Base-by-base conservation (phyloP, 352 stramenopile genomes). In the Phytophthora idaei region DNA sequence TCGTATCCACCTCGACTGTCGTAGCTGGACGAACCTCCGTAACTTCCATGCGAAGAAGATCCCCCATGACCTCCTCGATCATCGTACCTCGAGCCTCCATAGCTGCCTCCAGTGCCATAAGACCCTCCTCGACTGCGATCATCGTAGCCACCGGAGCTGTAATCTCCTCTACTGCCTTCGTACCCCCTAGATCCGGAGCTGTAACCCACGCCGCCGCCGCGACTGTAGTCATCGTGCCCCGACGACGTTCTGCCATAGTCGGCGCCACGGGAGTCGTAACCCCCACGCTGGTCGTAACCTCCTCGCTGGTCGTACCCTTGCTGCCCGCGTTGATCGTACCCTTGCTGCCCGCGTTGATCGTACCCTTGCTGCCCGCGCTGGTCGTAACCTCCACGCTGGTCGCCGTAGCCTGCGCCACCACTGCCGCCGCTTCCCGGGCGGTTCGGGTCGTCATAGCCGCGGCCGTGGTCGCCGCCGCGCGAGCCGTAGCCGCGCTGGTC, bases 1-100 rank as follows among this genome's bases (percentile, higher is more conserved):
- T 78, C 73, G 46, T 85, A 82, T 2, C 74, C 60, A 9, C 71
- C 67, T 50, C 75, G 51, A 29, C 46, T 68, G 11, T 70, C 57
- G 44, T 71, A 65, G n/a, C 34, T 2, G 5, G 52, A 58, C 12
- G 59, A 73, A 5, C 61, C 61, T 15, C 60, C 52, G 52, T 74
- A 70, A 11, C 52, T 50, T 27, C 70, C 60, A 27, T 57, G 50
- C 6, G 50, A 57, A 45, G 50, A 57, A 6, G 50, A 57, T 7
- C 29, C 50, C 6, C 21, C 69, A 49, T 77, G 75, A 3, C 73
- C 67, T 29, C 41, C 54, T 45, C 41, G 44, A 39, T 57, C 50
- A 31, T 57, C 50, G 21, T 57, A 57, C 17, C 50, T 34, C 1
- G 63, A 71, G 39, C 6, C 48, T 29, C 54, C 42, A 32, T 74